These are phyloP conservation scores for Irpex sp. DNA, from an alignment of 1,284 basidiomycete genomes.

Conservation along the genomic window DNA sequence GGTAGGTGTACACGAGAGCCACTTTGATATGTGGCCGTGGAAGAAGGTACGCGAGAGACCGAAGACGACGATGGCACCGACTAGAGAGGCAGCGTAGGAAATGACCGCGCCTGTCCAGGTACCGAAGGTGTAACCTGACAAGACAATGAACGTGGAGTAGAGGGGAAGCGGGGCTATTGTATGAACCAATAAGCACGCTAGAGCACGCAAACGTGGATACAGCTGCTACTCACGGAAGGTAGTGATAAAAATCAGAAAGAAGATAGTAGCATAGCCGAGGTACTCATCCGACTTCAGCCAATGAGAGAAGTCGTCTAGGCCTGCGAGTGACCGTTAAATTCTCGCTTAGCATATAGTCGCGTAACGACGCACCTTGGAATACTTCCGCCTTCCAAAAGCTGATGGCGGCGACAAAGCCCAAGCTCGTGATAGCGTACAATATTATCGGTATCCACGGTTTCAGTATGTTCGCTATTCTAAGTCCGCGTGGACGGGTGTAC, in stretches of 20 bases:
- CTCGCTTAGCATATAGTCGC: neutral
- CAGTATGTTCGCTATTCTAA: slow-evolving; percentile 53
- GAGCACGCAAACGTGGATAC: neutral
- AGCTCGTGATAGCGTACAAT: slow-evolving; percentile 62
- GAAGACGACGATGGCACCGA: slow-evolving; percentile 79
- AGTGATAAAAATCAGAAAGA: slow-evolving; percentile 75
- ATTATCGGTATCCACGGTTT: slow-evolving; percentile 73
- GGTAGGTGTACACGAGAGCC: slow-evolving; percentile 62
- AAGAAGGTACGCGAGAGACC: slow-evolving; percentile 70
- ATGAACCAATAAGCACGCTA: no score
- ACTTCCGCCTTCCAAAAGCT: slow-evolving; percentile 72
- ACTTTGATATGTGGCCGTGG: slow-evolving; percentile 63
- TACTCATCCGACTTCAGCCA: slow-evolving; percentile 68
- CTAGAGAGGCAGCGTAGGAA: slow-evolving; percentile 81
- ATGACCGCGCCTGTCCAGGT: slow-evolving; percentile 76
- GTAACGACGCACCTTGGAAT: slow-evolving; percentile 54
- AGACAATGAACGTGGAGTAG: slow-evolving; percentile 84
- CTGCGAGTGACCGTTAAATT: slow-evolving; percentile 31
- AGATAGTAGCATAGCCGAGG: slow-evolving; percentile 70
- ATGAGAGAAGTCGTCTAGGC: slow-evolving; percentile 67
- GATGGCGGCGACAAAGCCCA: slow-evolving; percentile 68
- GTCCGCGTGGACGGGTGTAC: slow-evolving; percentile 45
- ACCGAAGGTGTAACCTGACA: slow-evolving; percentile 87
- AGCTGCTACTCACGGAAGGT: slow-evolving; percentile 67
- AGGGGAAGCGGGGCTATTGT: slow-evolving; percentile 72